A percentile compares a stretch with the other conserved stretches of the same genome.
Conservation (phyloP, 2,329 filamentous ascomycete genomes). For the Hortaea werneckii region DNA sequence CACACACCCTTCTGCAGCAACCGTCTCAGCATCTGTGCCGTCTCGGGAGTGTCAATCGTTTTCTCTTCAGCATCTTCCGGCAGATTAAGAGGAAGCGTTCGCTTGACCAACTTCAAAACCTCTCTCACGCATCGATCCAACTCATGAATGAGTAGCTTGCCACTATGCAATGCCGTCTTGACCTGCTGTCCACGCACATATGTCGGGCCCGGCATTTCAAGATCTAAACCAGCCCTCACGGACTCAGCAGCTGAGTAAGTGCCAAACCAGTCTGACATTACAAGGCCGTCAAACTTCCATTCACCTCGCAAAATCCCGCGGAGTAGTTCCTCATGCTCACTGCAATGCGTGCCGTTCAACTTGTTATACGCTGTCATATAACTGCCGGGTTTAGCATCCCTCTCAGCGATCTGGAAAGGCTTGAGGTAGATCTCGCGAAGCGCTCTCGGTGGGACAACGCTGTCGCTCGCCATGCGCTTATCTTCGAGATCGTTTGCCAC, state of each 20-base stretch:
- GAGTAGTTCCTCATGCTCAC: conserved; percentile 55
- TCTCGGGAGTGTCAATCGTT: conserved; percentile 23
- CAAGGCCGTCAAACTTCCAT: conserved; percentile 51
- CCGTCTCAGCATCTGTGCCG: conserved; percentile 20
- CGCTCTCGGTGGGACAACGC: conserved; percentile 53
- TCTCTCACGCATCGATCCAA: conserved; percentile 52
- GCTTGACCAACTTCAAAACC: conserved; percentile 48
- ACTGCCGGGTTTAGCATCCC: conserved; percentile 57
- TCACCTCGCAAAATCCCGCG: conserved; percentile 59
- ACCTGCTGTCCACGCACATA: conserved; percentile 23
- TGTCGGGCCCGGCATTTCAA: conserved; percentile 79
- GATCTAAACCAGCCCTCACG: conserved; percentile 67
- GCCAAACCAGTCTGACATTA: conserved; percentile 70
- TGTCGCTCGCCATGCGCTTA: conserved; percentile 53
- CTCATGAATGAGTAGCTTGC: conserved; percentile 20
- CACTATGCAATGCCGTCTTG: conserved; percentile 16
- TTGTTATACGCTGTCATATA: conserved; percentile 69
- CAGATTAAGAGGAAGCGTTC: conserved; percentile 14
- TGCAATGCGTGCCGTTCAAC: conserved; percentile 60
- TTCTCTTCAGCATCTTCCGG: conserved; percentile 20
- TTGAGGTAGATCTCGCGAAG: conserved; percentile 63
- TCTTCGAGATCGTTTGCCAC: conserved; percentile 68
- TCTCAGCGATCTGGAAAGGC: conserved; percentile 62
- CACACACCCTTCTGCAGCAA: conserved; percentile 20
- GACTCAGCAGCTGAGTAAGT: conserved; percentile 58